Conservation (phyloP, 108 stramenopile species). For the Cyclotella kingstonii region DNA sequence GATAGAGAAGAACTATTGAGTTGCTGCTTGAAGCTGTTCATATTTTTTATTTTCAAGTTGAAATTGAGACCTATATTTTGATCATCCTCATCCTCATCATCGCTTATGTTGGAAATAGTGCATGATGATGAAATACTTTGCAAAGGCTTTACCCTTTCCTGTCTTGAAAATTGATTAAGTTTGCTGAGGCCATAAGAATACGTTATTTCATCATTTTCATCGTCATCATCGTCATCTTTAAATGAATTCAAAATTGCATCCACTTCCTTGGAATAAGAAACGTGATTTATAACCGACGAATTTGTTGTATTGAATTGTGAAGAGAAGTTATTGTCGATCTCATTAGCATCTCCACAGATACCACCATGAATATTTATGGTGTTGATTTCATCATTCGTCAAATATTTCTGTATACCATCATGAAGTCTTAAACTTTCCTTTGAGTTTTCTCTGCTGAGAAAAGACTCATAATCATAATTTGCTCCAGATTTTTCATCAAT, state of each 20-base stretch:
- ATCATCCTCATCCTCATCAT: conserved; percentile 9
- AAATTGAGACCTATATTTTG: conserved; percentile 25
- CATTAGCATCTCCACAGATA: no score
- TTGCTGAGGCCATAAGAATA: no score
- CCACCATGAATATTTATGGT: no score
- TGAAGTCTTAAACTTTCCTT: no score
- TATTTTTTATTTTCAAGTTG: conserved; percentile 3
- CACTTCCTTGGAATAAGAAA: conserved; percentile 43
- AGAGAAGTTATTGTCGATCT: background rate
- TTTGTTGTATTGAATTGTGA: background rate
- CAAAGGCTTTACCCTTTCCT: background rate
- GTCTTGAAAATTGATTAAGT: no score
- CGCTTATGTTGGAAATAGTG: background rate
- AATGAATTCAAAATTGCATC: conserved; percentile 50
- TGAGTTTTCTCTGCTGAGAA: no score
- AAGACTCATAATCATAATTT: no score
- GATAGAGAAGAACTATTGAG: background rate
- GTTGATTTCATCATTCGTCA: no score
- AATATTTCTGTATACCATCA: no score
- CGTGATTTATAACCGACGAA: background rate
- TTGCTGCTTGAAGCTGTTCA: background rate
- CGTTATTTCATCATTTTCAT: conserved; percentile 8
- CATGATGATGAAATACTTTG: background rate
- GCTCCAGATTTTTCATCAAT: background rate
- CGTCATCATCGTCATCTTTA: conserved; percentile 31